Conservation (phyloP, 768 basidiomycete species). For the Mrakia frigida region DNA sequence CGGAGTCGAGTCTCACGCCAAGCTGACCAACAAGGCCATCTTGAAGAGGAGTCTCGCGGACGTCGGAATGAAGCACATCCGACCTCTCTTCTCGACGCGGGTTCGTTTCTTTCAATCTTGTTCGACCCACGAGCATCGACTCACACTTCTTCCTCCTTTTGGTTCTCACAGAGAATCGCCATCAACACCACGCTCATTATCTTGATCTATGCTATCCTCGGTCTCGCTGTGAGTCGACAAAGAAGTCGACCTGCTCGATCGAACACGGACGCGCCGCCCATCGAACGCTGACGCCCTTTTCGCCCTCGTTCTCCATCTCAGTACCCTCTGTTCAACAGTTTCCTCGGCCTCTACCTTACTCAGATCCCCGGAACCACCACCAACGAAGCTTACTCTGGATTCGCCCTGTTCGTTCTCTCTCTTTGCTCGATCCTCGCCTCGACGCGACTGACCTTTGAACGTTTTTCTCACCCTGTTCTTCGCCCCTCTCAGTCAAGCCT, state of each 20-base stretch:
- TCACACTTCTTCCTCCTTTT: neutral
- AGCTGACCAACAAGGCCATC: neutral
- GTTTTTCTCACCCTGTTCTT: neutral
- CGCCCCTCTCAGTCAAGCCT: neutral
- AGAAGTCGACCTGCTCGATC: too few species aligned
- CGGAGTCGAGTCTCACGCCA: neutral
- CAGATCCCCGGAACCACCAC: neutral
- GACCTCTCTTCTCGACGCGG: neutral
- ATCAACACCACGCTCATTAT: constrained; percentile 11
- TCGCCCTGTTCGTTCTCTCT: constrained; percentile 1
- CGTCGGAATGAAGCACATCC: neutral
- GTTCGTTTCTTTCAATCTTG: neutral
- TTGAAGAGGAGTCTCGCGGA: neutral
- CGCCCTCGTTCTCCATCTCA: neutral
- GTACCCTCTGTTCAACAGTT: constrained; percentile 18
- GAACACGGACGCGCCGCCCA: neutral
- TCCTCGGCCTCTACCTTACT: constrained; percentile 4
- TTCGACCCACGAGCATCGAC: neutral
- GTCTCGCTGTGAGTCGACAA: neutral
- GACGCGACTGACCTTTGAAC: neutral
- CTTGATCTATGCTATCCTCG: constrained; percentile 6
- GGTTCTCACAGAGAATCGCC: neutral
- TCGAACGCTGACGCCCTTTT: neutral
- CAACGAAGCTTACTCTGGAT: constrained; percentile 19
- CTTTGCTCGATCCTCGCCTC: neutral